Percentiles rank a stretch among this genome's conserved stretches.
phyloP scores from a whole-genome alignment of 495 filamentous ascomycete genomes.

The Lasiosphaeria miniovina region DNA sequence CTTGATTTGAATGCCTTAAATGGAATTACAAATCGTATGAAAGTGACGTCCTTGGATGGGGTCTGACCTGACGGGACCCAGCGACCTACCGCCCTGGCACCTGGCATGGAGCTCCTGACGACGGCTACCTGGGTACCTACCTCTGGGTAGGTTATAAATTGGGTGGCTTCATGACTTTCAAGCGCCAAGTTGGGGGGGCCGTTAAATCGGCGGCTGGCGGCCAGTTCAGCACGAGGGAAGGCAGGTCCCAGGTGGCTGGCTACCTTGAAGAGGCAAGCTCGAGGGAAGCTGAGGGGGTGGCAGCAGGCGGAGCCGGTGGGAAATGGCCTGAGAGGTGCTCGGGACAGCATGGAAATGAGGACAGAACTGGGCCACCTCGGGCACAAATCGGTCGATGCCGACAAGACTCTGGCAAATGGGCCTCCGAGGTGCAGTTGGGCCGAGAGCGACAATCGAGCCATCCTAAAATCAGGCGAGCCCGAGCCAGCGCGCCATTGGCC shows the following conservation, averaged over 20 bases:
- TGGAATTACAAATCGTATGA: too few relatives aligned
- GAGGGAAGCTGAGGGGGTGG: conserved; percentile 9
- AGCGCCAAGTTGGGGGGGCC: neutral
- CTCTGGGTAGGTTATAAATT: conserved; percentile 8
- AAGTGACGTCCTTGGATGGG: too few relatives aligned
- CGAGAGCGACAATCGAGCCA: conserved; percentile 28
- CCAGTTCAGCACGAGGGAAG: neutral
- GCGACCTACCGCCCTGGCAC: too few relatives aligned
- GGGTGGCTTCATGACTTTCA: conserved; percentile 20
- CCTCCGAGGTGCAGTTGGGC: conserved; percentile 17
- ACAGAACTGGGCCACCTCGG: conserved; percentile 23
- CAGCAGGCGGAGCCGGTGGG: conserved; percentile 27
- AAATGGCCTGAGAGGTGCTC: conserved; percentile 34
- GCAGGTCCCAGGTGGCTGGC: neutral
- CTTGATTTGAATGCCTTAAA: too few relatives aligned
- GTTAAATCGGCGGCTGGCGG: neutral
- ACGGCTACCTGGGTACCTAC: neutral
- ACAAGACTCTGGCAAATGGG: conserved; percentile 25
- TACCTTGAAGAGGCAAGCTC: conserved; percentile 20
- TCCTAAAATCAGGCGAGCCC: conserved; percentile 31
- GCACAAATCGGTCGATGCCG: conserved; percentile 37
- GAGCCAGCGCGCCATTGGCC: conserved; percentile 13
- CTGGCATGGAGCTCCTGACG: too few relatives aligned
- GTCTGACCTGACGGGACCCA: too few relatives aligned
- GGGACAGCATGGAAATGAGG: conserved; percentile 24